Percentiles rank a stretch among this genome's conserved stretches.
Evolutionary conservation across 495 filamentous ascomycete species (phyloP).

Genomic region (Neurospora sp.): DNA sequence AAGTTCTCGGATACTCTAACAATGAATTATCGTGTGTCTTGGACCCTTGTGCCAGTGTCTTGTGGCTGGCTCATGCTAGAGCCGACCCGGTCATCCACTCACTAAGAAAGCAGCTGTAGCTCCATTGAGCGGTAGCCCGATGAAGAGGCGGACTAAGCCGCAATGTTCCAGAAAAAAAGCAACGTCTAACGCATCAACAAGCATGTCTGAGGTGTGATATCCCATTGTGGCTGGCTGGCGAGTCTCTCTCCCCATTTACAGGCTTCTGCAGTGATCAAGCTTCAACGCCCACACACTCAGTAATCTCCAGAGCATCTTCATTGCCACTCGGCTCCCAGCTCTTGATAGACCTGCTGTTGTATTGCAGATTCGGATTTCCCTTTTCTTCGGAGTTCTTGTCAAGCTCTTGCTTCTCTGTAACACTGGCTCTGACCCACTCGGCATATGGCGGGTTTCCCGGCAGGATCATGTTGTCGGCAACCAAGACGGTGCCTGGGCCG

Average conservation of each 20-base stretch:
- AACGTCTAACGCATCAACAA: background rate
- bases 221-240: background rate
- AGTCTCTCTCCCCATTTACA: background rate
- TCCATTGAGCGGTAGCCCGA: background rate
- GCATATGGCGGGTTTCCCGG: conserved; percentile 70
- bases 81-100: background rate
- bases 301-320: conserved; percentile 66
- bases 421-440: conserved; percentile 49
- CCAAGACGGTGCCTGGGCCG: conserved; percentile 48
- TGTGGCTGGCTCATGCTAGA: background rate
- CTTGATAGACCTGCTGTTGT: conserved; percentile 53
- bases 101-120: background rate
- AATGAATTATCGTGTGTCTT: background rate
- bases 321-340: conserved; percentile 57
- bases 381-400: conserved; percentile 26
- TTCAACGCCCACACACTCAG: conserved; percentile 44
- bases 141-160: no score
- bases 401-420: conserved; percentile 37
- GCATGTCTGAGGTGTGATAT: background rate
- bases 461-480: conserved; percentile 64
- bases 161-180: background rate
- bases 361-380: conserved; percentile 62
- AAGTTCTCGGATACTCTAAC: background rate
- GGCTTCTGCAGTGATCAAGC: background rate
- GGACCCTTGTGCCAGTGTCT: background rate